A percentile compares a stretch with the other conserved stretches of the same genome.
Conservation (phyloP, 306 rosid species). For the Dryas octopetala region DNA sequence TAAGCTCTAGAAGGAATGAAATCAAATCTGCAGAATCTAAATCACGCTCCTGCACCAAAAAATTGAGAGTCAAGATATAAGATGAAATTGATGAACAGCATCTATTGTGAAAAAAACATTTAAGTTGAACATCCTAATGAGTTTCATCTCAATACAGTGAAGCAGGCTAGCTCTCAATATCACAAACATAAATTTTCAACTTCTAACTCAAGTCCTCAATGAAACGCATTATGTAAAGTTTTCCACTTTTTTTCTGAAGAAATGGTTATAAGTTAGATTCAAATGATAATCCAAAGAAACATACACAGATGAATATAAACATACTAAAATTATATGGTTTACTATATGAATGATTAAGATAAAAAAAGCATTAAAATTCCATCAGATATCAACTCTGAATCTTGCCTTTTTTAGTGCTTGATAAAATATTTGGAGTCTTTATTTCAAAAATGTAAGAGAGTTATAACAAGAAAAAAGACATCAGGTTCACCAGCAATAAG, state of each 20-base stretch:
- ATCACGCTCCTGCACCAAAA: constrained; percentile 71
- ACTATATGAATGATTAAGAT: background rate
- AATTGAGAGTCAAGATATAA: constrained; percentile 8
- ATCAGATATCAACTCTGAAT: background rate
- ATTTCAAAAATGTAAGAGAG: background rate
- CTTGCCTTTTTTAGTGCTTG: background rate
- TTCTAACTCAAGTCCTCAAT: background rate
- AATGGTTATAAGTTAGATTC: no score
- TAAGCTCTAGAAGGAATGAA: constrained; percentile 90
- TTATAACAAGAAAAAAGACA: background rate
- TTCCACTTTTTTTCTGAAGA: background rate
- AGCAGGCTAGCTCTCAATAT: background rate
- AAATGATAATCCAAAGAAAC: background rate
- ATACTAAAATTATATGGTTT: background rate
- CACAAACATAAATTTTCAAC: constrained; percentile 6
- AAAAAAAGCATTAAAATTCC: background rate
- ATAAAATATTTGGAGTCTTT: no score
- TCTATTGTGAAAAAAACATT: constrained; percentile 8
- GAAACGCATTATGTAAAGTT: background rate
- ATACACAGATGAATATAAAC: background rate
- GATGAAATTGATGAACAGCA: constrained; percentile 19
- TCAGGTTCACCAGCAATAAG: background rate
- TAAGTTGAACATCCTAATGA: constrained; percentile 2
- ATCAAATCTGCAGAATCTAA: constrained; percentile 86
- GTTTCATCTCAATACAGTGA: background rate